phyloP scores from a whole-genome alignment of 345 rosid genomes.

The Dimocarpus longan region DNA sequence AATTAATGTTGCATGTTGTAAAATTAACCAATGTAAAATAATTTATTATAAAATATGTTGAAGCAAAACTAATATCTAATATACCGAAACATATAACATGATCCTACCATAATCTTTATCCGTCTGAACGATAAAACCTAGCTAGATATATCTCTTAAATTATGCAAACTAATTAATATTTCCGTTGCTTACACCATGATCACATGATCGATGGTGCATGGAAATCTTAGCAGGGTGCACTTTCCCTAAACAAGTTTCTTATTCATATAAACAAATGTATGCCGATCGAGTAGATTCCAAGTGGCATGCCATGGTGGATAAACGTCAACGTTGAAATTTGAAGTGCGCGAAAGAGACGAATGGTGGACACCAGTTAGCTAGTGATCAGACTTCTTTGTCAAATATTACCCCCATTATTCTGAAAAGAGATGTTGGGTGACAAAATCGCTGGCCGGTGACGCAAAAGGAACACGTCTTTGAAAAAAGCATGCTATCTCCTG shows the following conservation, averaged over 20 bases:
- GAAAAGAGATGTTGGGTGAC: conserved; percentile 12
- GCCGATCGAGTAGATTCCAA: not conserved
- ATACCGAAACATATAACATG: too few relatives aligned
- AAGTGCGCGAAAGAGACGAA: conserved; percentile 1
- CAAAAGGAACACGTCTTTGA: conserved; percentile 34
- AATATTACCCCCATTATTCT: too few relatives aligned
- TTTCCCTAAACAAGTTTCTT: not conserved
- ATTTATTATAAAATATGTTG: too few relatives aligned
- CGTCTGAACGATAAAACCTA: too few relatives aligned
- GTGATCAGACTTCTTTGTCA: not conserved
- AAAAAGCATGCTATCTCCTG: conserved; percentile 25
- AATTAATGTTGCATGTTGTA: too few relatives aligned
- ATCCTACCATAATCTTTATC: too few relatives aligned
- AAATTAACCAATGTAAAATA: too few relatives aligned
- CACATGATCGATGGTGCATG: not conserved
- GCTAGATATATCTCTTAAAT: too few relatives aligned
- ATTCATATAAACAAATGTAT: not conserved
- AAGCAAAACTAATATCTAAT: too few relatives aligned
- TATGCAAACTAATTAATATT: too few relatives aligned
- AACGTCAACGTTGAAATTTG: conserved; percentile 6
- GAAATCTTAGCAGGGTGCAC: not conserved
- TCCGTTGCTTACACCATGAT: too few relatives aligned
- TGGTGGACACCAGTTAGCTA: not conserved
- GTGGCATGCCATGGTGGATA: not conserved
- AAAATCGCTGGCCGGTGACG: conserved; percentile 31